A percentile compares a stretch with the other conserved stretches of the same genome.
Conservation (phyloP, 2,329 filamentous ascomycete species). For the Periconia sp. region DNA sequence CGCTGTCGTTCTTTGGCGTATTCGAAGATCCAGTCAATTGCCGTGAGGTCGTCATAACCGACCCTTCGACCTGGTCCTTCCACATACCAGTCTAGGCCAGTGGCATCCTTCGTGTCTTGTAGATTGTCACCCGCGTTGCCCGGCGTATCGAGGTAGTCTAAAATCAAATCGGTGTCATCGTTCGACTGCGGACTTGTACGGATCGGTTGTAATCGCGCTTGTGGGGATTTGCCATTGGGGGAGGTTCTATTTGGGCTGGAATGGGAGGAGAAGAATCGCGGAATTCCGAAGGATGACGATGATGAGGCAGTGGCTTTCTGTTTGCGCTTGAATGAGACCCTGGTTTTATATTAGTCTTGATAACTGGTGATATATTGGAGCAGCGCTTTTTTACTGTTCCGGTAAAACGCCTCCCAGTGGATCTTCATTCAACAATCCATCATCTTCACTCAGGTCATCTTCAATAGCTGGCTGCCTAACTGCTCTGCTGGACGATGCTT, state of each 20-base stretch:
- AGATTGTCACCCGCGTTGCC: slow-evolving; percentile 40
- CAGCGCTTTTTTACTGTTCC: slow-evolving; percentile 40
- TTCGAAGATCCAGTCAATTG: slow-evolving; percentile 99
- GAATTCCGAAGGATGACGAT: slow-evolving; percentile 44
- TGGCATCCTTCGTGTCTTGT: slow-evolving; percentile 48
- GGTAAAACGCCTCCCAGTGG: slow-evolving; percentile 55
- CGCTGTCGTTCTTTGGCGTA: slow-evolving; percentile 95
- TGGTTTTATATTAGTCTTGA: slow-evolving; percentile 15
- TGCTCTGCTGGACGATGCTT: slow-evolving; percentile 50
- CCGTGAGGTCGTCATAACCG: slow-evolving; percentile 93
- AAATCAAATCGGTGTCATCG: slow-evolving; percentile 42
- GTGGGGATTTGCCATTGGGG: slow-evolving; percentile 29
- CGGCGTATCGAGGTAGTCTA: slow-evolving; percentile 46
- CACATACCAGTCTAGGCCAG: slow-evolving; percentile 74
- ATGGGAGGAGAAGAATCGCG: slow-evolving; percentile 48
- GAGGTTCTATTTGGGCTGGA: slow-evolving; percentile 30
- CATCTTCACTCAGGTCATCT: slow-evolving; percentile 51
- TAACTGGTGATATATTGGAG: not conserved
- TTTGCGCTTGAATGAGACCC: slow-evolving; percentile 72
- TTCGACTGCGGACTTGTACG: slow-evolving; percentile 20
- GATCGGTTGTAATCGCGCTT: slow-evolving; percentile 25
- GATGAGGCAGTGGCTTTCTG: slow-evolving; percentile 50
- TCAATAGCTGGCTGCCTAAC: slow-evolving; percentile 36
- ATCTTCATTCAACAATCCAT: slow-evolving; percentile 57
- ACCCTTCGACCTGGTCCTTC: slow-evolving; percentile 88